Evolutionary conservation across 2,329 filamentous ascomycete species (phyloP).

Genomic region (Thielaviopsis punctulata): DNA sequence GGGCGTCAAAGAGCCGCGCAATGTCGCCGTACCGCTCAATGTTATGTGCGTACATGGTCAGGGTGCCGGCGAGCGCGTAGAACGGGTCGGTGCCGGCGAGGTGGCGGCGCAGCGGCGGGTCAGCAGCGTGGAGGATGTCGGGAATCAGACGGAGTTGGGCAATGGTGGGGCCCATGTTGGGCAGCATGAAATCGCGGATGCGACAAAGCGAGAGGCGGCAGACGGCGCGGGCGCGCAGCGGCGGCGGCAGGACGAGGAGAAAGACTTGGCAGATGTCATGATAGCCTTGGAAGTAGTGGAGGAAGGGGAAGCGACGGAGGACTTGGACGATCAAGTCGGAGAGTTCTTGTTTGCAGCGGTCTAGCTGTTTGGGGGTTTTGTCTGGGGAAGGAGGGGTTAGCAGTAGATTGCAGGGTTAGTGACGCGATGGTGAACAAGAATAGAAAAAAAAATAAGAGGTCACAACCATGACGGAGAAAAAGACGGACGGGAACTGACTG

Average conservation of each 20-base stretch:
- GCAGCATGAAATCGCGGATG: slow-evolving; percentile 96
- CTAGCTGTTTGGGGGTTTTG: slow-evolving; percentile 43
- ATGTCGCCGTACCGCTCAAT: slow-evolving; percentile 82
- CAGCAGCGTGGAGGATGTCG: slow-evolving; percentile 55
- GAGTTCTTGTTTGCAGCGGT: slow-evolving; percentile 55
- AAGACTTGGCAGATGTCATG: slow-evolving; percentile 97
- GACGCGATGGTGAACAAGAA: background rate
- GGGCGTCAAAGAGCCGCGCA: slow-evolving; percentile 76
- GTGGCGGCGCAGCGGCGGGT: slow-evolving; percentile 55
- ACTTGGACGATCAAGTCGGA: slow-evolving; percentile 65
- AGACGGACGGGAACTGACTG: slow-evolving; percentile 33
- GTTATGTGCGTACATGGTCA: slow-evolving; percentile 94
- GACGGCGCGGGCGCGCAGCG: slow-evolving; percentile 44
- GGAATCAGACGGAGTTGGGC: slow-evolving; percentile 78
- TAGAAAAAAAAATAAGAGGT: background rate
- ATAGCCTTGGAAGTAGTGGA: slow-evolving; percentile 96
- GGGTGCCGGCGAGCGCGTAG: slow-evolving; percentile 80
- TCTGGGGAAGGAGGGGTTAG: background rate
- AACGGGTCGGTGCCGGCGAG: slow-evolving; percentile 69
- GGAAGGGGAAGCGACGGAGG: slow-evolving; percentile 61
- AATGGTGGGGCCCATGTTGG: slow-evolving; percentile 63
- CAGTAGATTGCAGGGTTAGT: background rate
- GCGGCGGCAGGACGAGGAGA: slow-evolving; percentile 60
- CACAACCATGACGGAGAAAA: slow-evolving; percentile 2
- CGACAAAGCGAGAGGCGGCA: slow-evolving; percentile 73